Percentiles rank a stretch among this genome's conserved stretches.
These are phyloP conservation scores for Geotrichum candidum DNA, from an alignment of 1,139 yeast genomes.

Conservation along the genomic window DNA sequence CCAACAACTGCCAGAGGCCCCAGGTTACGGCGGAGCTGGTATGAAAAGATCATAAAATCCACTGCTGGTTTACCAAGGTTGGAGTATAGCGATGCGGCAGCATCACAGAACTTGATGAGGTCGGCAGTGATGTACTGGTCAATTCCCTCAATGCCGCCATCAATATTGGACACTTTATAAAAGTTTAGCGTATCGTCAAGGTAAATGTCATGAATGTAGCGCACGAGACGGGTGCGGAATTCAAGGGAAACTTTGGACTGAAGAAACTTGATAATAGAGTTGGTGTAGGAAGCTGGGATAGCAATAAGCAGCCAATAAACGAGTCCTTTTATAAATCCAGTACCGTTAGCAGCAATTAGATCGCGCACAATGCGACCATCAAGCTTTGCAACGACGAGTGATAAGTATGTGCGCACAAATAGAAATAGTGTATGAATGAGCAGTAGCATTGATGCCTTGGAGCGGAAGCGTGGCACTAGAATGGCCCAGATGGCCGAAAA, in stretches of 20 bases:
- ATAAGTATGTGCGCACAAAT: slow-evolving; percentile 78
- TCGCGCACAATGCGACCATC: slow-evolving; percentile 92
- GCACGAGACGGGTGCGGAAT: slow-evolving; percentile 75
- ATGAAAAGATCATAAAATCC: slow-evolving; percentile 80
- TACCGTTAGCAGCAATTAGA: slow-evolving; percentile 76
- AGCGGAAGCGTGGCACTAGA: slow-evolving; percentile 65
- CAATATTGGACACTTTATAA: slow-evolving; percentile 53
- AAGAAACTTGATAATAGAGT: slow-evolving; percentile 79
- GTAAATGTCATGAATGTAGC: slow-evolving; percentile 87
- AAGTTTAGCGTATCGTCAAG: slow-evolving; percentile 76
- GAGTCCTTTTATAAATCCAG: slow-evolving; percentile 68
- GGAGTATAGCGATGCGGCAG: slow-evolving; percentile 78
- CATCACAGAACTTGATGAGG: slow-evolving; percentile 72
- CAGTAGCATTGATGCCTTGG: slow-evolving; percentile 62
- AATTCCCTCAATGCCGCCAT: slow-evolving; percentile 44
- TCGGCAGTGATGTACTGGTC: slow-evolving; percentile 83
- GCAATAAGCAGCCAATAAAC: slow-evolving; percentile 86
- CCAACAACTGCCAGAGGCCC: slow-evolving; percentile 84
- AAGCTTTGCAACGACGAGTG: slow-evolving; percentile 75
- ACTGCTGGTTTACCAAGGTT: slow-evolving; percentile 88
- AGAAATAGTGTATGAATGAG: slow-evolving; percentile 70
- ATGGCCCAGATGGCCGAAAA: slow-evolving; percentile 74
- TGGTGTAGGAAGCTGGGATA: slow-evolving; percentile 88
- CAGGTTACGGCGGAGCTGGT: slow-evolving; percentile 75
- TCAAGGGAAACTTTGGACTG: slow-evolving; percentile 73